A percentile compares a stretch with the other conserved stretches of the same genome.
phyloP scores from a whole-genome alignment of 345 rosid species.

The Populus nigra region DNA sequence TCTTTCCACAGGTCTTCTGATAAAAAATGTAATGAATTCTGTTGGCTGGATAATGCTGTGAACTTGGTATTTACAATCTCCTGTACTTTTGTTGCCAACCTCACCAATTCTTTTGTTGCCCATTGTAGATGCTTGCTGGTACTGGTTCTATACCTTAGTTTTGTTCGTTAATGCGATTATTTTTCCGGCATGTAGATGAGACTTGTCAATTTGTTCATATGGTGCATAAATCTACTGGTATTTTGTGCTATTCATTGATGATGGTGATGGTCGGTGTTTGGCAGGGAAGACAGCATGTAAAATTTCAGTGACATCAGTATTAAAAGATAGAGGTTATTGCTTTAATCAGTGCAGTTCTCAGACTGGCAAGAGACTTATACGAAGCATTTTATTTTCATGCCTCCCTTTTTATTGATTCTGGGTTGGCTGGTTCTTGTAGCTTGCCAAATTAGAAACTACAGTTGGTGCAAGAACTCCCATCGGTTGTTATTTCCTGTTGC shows the following conservation, averaged over 20 bases:
- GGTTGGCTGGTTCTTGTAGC: too few relatives aligned
- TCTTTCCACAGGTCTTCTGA: conserved; percentile 24
- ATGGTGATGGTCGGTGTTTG: conserved; percentile 4
- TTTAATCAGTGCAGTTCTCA: too few relatives aligned
- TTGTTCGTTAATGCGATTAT: not conserved
- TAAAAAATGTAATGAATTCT: conserved; percentile 9
- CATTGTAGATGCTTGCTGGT: not conserved
- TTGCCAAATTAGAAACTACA: not conserved
- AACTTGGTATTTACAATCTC: conserved; percentile 8
- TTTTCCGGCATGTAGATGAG: conserved; percentile 15
- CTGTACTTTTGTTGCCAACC: not conserved
- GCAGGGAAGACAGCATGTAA: conserved; percentile 8
- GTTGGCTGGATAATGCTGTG: conserved; percentile 14
- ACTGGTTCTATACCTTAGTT: not conserved
- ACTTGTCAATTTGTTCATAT: conserved; percentile 6
- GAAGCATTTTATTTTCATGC: not conserved
- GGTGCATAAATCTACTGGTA: conserved; percentile 5
- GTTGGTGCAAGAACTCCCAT: not conserved
- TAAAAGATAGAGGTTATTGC: not conserved
- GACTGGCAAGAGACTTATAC: too few relatives aligned
- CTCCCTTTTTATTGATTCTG: not conserved
- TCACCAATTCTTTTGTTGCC: not conserved
- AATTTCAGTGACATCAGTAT: not conserved
- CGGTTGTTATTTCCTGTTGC: too few relatives aligned
- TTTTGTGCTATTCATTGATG: conserved; percentile 13